Percentiles rank a stretch among this genome's conserved stretches.
phyloP scores from a whole-genome alignment of 1,284 basidiomycete genomes.

The Tylopilus sp. region DNA sequence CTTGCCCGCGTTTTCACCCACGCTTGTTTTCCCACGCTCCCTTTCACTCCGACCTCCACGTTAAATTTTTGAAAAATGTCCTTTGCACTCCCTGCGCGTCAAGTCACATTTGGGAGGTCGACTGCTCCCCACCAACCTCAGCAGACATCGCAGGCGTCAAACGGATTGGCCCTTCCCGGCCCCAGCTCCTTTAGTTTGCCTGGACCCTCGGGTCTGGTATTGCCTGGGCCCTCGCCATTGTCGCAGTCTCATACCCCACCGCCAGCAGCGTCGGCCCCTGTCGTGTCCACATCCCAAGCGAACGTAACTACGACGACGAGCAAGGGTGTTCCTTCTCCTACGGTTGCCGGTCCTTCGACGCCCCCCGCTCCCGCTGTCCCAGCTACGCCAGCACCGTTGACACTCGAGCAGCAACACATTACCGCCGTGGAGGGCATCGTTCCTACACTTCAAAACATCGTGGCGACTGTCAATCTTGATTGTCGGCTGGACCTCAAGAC shows the following conservation, averaged over 20 bases:
- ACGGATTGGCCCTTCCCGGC: conserved; percentile 48
- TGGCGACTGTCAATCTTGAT: conserved; percentile 98
- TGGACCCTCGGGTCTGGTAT: conserved; percentile 39
- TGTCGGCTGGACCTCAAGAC: conserved; percentile 98
- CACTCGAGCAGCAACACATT: conserved; percentile 86
- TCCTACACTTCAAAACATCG: conserved; percentile 96
- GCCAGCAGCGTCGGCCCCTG: conserved; percentile 21
- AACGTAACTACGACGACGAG: conserved; percentile 25
- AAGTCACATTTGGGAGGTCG: conserved; percentile 69
- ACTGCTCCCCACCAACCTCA: conserved; percentile 45
- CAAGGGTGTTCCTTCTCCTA: conserved; percentile 29
- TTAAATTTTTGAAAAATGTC: conserved; percentile 46
- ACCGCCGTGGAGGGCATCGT: conserved; percentile 94
- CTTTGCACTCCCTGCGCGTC: conserved; percentile 70
- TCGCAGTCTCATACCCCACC: conserved; percentile 39
- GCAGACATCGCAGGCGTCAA: conserved; percentile 37
- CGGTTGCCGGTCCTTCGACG: conserved; percentile 49
- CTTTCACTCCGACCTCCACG: conserved; percentile 22
- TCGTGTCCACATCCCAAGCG: conserved; percentile 30
- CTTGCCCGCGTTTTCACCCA: conserved; percentile 24
- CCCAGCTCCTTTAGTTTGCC: conserved; percentile 48
- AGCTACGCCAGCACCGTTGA: conserved; percentile 65
- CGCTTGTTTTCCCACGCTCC: conserved; percentile 31
- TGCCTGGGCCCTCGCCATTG: conserved; percentile 40
- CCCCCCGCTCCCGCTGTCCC: conserved; percentile 46